A percentile compares a stretch with the other conserved stretches of the same genome.
These are phyloP conservation scores for Aschersonia sp. DNA, from an alignment of 2,329 filamentous ascomycete species.

Conservation along the genomic window DNA sequence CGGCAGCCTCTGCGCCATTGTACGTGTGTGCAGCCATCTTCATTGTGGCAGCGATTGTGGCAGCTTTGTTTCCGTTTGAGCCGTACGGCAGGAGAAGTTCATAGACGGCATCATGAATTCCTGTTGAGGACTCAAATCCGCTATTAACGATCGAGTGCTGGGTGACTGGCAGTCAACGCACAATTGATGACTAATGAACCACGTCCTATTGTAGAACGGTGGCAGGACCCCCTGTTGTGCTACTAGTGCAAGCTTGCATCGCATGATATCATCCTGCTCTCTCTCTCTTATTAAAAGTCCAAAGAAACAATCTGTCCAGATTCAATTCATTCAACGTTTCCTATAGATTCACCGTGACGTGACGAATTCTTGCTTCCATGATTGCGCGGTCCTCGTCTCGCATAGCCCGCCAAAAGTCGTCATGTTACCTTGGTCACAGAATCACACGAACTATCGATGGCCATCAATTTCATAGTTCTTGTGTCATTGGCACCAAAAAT, in stretches of 20 bases:
- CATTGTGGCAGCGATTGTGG: slow-evolving; percentile 42
- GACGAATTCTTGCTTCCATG: too few species aligned
- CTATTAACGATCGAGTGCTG: too few species aligned
- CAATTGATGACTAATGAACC: neutral
- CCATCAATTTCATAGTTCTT: neutral
- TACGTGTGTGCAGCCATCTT: slow-evolving; percentile 56
- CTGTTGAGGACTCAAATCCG: too few species aligned
- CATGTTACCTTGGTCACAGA: neutral
- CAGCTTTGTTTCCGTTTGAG: slow-evolving; percentile 50
- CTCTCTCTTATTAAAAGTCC: too few species aligned
- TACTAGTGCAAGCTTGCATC: too few species aligned
- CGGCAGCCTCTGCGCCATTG: slow-evolving; percentile 47
- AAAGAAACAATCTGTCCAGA: too few species aligned
- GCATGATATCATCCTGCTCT: too few species aligned
- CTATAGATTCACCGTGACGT: too few species aligned
- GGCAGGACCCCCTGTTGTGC: too few species aligned
- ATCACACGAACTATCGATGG: neutral
- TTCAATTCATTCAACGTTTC: too few species aligned
- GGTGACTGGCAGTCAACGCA: neutral
- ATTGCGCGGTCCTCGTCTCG: neutral
- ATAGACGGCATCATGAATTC: neutral
- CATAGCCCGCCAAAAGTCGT: neutral
- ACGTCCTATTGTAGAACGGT: neutral
- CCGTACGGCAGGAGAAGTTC: slow-evolving; percentile 33
- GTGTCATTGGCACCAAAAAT: neutral